These are phyloP conservation scores for Pestalotiopsis sp. DNA, from an alignment of 2,329 filamentous ascomycete genomes.

Conservation along the genomic window DNA sequence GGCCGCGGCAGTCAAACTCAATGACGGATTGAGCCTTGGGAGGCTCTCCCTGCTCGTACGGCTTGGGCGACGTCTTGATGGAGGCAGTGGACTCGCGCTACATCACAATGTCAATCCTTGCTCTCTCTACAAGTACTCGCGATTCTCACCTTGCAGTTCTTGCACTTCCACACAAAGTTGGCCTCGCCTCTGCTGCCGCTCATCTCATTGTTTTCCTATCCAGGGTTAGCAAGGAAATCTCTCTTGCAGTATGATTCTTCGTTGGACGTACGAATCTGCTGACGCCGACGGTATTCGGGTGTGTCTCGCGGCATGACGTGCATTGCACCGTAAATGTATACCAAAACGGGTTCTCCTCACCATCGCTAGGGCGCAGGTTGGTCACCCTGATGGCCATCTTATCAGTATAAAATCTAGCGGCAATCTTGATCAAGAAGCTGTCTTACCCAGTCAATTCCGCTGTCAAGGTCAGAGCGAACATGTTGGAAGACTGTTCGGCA, in stretches of 20 bases:
- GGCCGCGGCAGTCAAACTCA: conserved; percentile 88
- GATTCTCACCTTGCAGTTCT: conserved; percentile 81
- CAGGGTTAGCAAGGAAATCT: background rate
- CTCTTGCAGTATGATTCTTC: background rate
- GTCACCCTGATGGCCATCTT: conserved; percentile 68
- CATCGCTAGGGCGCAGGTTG: conserved; percentile 82
- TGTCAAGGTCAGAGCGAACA: conserved; percentile 67
- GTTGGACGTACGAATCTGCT: conserved; percentile 76
- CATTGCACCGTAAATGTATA: conserved; percentile 99
- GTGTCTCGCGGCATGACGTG: conserved; percentile 91
- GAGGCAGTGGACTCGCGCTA: conserved; percentile 84
- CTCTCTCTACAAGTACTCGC: background rate
- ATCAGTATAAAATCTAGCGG: background rate
- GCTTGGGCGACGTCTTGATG: conserved; percentile 71
- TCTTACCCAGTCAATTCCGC: conserved; percentile 70
- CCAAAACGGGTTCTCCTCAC: conserved; percentile 80
- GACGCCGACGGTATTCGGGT: conserved; percentile 82
- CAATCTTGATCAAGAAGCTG: background rate
- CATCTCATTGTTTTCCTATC: conserved; percentile 83
- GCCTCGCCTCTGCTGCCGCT: conserved; percentile 93
- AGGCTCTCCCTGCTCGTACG: conserved; percentile 72
- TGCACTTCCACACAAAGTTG: conserved; percentile 99
- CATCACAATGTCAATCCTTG: background rate
- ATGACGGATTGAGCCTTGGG: conserved; percentile 78
- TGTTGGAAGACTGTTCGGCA: conserved; percentile 31